Conservation (phyloP, 2,329 filamentous ascomycete species). For the Fonsecaea pugnacius region DNA sequence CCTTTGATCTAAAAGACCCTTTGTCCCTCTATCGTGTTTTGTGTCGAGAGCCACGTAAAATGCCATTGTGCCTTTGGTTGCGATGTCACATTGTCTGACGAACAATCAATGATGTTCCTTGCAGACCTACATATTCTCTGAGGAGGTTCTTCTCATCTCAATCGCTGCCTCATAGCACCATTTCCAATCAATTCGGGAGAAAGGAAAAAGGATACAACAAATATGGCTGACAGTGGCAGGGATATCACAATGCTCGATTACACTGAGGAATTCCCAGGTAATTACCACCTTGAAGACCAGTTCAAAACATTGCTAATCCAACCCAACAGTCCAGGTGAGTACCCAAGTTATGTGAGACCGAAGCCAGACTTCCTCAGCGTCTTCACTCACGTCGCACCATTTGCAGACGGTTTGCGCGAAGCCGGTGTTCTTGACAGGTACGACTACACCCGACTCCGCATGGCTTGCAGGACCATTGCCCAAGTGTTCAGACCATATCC, state of each 20-base stretch:
- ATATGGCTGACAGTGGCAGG: slow-evolving; percentile 13
- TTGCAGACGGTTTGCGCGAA: slow-evolving; percentile 20
- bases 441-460: slow-evolving; percentile 21
- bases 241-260: background rate
- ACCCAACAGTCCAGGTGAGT: background rate
- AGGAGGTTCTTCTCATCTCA: background rate
- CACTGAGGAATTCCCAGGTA: slow-evolving; percentile 18
- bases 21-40: background rate
- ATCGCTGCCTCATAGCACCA: background rate
- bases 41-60: background rate
- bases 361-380: slow-evolving; percentile 15
- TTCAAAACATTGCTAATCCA: background rate
- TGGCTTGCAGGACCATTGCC: slow-evolving; percentile 21
- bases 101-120: background rate
- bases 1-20: background rate
- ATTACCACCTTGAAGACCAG: slow-evolving; percentile 1
- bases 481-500: slow-evolving; percentile 20
- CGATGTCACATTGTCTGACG: background rate
- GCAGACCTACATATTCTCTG: background rate
- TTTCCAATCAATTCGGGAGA: background rate
- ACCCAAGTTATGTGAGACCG: slow-evolving; percentile 7
- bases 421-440: slow-evolving; percentile 10
- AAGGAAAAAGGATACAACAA: background rate
- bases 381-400: slow-evolving; percentile 9
- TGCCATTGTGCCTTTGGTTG: background rate